Conservation (phyloP, 345 rosid species). For the Pugionium cornutum region DNA sequence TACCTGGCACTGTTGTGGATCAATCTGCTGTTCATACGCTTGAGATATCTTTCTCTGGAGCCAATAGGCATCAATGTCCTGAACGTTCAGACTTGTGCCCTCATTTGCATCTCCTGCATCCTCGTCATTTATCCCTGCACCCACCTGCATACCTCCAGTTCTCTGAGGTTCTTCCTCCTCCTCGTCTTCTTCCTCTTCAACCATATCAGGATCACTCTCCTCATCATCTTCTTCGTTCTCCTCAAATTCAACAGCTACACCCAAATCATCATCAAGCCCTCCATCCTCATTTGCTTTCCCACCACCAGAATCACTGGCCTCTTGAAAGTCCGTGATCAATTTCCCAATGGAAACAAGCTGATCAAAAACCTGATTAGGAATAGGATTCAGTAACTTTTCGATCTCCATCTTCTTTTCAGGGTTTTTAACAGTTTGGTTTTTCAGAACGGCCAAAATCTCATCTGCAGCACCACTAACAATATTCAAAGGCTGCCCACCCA, state of each 20-base stretch:
- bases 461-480: slow-evolving; percentile 86
- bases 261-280: slow-evolving; percentile 80
- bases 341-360: slow-evolving; percentile 74
- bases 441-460: slow-evolving; percentile 89
- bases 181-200: slow-evolving; percentile 82
- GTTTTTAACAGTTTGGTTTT: slow-evolving; percentile 60
- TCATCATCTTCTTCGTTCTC: slow-evolving; percentile 88
- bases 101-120: slow-evolving; percentile 63
- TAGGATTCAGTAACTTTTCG: slow-evolving; percentile 68
- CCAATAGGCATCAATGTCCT: slow-evolving; percentile 97
- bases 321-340: slow-evolving; percentile 81
- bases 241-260: slow-evolving; percentile 92
- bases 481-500: slow-evolving; percentile 86
- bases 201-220: slow-evolving; percentile 88
- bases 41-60: slow-evolving; percentile 92
- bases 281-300: slow-evolving; percentile 60
- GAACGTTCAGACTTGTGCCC: slow-evolving; percentile 74
- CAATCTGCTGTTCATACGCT: slow-evolving; percentile 84
- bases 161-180: slow-evolving; percentile 71
- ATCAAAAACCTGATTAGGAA: slow-evolving; percentile 54
- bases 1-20: slow-evolving; percentile 82
- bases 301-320: slow-evolving; percentile 54
- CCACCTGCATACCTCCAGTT: slow-evolving; percentile 85
- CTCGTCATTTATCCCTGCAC: slow-evolving; percentile 71
- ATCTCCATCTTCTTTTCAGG: slow-evolving; percentile 86